Base-by-base conservation (phyloP, 2,329 filamentous ascomycete species). In the Penicillium aurantiogriseum region DNA sequence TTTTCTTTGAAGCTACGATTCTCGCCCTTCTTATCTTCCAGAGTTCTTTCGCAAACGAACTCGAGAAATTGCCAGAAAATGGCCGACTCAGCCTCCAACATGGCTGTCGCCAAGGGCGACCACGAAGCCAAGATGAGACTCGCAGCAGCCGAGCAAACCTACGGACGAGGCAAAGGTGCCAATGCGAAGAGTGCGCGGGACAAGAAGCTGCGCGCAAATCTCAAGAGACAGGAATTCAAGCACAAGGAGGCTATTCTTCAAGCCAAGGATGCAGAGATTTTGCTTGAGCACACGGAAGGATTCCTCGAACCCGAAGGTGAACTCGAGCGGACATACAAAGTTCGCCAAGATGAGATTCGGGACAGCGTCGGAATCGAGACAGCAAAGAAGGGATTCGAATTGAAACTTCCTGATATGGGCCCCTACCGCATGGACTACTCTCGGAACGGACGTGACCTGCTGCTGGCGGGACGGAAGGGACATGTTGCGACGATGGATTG, bases 401-500 rank as follows among this genome's bases (percentile, higher is more conserved):
- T 99, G 67, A 92, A 89, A 68, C 78, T 99, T 54, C 86, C 91
- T 42, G 82, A 87, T 21, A 78, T 97, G 33, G 94, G 94, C 0
- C 94, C 94, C 0, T 99, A 99, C 69, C 80, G 87, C 0, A 89
- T 87, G 71, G 91, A 97, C 65, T 99, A 96, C 76, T 91, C 91
- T 47, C 84, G 91, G 44, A 97, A 96, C 70, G 94, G 94, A 47
- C 85, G 90, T 63, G 88, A 95, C 67, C 77, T 99, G 61, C 79
- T 99, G 53, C 81, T 99, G 35, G 92, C 88, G 13, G 92, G 94
- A 29, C 83, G 91, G 59, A 97, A 96, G 76, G 94, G 94, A 15
- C 94, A 99, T 85, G 81, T 99, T 63, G 93, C 94, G 56, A 93
- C 90, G 0, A 95, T 97, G 85, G 92, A 99, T 76, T 99, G 94